Conservation (phyloP, 306 rosid species). For the Castanospermum australe region DNA sequence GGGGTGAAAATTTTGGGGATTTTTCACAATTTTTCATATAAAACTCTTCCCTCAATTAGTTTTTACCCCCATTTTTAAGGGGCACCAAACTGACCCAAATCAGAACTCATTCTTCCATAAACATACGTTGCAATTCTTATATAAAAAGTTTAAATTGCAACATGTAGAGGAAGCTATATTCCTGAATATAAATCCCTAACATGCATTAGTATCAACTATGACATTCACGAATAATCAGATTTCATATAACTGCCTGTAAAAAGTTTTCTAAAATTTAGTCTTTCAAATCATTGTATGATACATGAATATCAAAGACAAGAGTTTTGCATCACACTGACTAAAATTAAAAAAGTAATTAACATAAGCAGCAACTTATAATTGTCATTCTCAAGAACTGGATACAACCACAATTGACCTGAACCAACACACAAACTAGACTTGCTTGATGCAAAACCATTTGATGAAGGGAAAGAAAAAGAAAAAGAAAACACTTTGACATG, state of each 20-base stretch:
- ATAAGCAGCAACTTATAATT: neutral
- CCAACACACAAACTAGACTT: neutral
- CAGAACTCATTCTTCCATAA: neutral
- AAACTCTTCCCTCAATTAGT: neutral
- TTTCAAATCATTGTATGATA: neutral
- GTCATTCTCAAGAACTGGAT: neutral
- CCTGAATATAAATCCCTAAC: neutral
- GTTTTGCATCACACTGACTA: neutral
- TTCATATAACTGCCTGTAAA: neutral
- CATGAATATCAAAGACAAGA: neutral
- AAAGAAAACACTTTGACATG: neutral
- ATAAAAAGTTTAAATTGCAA: neutral
- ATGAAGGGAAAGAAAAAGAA: neutral
- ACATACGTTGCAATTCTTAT: neutral
- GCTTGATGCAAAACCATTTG: conserved; percentile 3
- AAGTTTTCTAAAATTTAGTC: neutral
- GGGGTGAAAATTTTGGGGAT: neutral
- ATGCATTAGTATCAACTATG: neutral
- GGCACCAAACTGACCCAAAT: no score
- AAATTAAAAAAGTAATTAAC: neutral
- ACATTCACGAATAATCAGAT: neutral
- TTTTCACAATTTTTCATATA: neutral
- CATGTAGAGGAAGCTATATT: neutral
- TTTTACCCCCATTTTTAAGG: no score
- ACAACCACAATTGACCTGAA: neutral